These are phyloP conservation scores for Hibiscus trionum DNA, from an alignment of 345 rosid species.

Conservation along the genomic window DNA sequence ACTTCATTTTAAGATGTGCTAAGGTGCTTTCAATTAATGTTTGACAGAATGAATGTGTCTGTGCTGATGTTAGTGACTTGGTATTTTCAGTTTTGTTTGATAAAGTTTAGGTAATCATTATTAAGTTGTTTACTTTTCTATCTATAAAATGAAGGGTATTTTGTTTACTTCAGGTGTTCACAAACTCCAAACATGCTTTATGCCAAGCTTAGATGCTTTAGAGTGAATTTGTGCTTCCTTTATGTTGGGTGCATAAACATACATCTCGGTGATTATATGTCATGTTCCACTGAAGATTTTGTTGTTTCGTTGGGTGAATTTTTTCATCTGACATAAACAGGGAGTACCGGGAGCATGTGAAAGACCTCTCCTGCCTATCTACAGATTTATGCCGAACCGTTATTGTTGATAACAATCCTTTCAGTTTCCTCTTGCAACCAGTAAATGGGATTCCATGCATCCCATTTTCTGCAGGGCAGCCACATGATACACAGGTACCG, in stretches of 20 bases:
- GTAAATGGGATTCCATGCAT: slow-evolving; percentile 91
- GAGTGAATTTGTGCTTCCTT: neutral
- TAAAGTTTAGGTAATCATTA: neutral
- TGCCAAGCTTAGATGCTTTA: neutral
- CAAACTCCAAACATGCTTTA: neutral
- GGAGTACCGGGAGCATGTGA: slow-evolving; percentile 77
- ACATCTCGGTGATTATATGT: neutral
- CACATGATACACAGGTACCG: slow-evolving; percentile 66
- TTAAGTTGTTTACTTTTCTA: neutral
- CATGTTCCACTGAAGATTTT: neutral
- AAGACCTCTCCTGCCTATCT: slow-evolving; percentile 78
- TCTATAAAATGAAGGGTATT: neutral
- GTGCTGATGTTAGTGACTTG: neutral
- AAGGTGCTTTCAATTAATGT: neutral
- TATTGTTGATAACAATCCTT: slow-evolving; percentile 92
- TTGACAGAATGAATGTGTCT: neutral
- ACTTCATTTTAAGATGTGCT: neutral
- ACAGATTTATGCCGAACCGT: slow-evolving; percentile 73
- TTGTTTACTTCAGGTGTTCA: neutral
- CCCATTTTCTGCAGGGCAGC: slow-evolving; percentile 78
- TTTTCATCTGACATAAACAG: slow-evolving; percentile 30
- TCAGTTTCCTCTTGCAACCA: slow-evolving; percentile 94
- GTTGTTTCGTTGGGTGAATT: neutral
- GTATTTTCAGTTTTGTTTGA: neutral
- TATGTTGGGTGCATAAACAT: neutral